Conservation (phyloP, 2,329 filamentous ascomycete genomes). For the Monosporascus sp. region DNA sequence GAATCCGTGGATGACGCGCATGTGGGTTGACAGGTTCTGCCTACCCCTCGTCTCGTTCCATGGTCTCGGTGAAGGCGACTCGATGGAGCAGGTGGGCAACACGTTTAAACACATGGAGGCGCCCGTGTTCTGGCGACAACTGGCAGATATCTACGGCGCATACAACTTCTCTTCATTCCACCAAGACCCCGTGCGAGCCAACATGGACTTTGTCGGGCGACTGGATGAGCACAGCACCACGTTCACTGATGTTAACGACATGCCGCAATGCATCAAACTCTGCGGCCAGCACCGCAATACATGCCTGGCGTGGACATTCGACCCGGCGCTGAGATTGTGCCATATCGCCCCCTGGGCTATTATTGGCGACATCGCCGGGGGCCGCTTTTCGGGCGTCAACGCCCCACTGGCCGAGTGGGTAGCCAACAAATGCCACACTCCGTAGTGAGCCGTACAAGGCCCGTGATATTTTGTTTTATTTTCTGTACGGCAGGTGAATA, state of each 20-base stretch:
- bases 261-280: conserved; percentile 37
- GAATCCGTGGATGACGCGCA: conserved; percentile 41
- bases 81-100: conserved; percentile 41
- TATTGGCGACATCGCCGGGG: conserved; percentile 32
- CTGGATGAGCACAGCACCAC: conserved; percentile 37
- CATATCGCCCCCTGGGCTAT: conserved; percentile 45
- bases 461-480: neutral
- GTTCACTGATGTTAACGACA: conserved; percentile 30
- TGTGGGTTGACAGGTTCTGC: conserved; percentile 46
- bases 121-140: conserved; percentile 44
- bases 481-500: neutral
- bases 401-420: conserved; percentile 22
- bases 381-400: conserved; percentile 35
- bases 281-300: conserved; percentile 33
- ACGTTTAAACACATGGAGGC: conserved; percentile 32
- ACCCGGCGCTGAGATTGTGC: conserved; percentile 34
- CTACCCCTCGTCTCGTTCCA: conserved; percentile 51
- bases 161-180: conserved; percentile 34
- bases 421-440: conserved; percentile 18
- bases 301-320: conserved; percentile 50
- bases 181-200: conserved; percentile 29
- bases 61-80: conserved; percentile 37
- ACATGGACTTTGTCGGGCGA: conserved; percentile 47
- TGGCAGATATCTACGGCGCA: conserved; percentile 44
- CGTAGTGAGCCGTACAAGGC: conserved; percentile 5